Conservation (phyloP, 257 asterid species). For the Solanum pennellii region DNA sequence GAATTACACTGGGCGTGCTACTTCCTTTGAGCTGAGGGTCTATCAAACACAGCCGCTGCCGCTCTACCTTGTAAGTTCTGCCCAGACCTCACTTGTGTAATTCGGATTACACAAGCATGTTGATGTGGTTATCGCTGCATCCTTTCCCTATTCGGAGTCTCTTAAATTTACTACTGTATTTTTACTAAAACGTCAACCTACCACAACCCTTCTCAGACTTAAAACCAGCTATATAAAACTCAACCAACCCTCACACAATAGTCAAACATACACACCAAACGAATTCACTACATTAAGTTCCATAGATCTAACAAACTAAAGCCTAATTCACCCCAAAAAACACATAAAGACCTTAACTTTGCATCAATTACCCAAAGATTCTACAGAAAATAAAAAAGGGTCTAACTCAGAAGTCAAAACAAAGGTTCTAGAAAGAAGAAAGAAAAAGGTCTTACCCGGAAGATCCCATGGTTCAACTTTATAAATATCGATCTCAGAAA, state of each 20-base stretch:
- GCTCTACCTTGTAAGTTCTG: not conserved
- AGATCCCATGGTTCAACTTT: slow-evolving; percentile 98
- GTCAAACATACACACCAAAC: not conserved
- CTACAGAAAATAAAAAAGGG: not conserved
- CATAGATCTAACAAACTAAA: not conserved
- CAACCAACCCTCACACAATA: not conserved
- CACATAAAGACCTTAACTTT: not conserved
- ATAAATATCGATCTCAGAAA: slow-evolving; percentile 83
- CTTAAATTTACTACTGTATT: not conserved
- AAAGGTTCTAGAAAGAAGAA: not conserved
- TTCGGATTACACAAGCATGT: not conserved
- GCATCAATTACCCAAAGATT: not conserved
- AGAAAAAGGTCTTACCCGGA: slow-evolving; percentile 35
- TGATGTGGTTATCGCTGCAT: not conserved
- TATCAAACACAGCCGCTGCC: not conserved
- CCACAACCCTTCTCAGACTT: not conserved
- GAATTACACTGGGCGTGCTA: not conserved
- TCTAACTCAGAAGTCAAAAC: slow-evolving; percentile 34
- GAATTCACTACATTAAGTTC: not conserved
- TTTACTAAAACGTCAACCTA: not conserved
- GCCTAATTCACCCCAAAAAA: not conserved
- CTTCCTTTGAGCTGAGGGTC: not conserved
- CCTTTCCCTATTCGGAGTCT: not conserved
- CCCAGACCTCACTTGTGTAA: not conserved
- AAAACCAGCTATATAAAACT: not conserved